Conservation (phyloP, 495 filamentous ascomycete genomes). For the Aspergillus conjunctus region DNA sequence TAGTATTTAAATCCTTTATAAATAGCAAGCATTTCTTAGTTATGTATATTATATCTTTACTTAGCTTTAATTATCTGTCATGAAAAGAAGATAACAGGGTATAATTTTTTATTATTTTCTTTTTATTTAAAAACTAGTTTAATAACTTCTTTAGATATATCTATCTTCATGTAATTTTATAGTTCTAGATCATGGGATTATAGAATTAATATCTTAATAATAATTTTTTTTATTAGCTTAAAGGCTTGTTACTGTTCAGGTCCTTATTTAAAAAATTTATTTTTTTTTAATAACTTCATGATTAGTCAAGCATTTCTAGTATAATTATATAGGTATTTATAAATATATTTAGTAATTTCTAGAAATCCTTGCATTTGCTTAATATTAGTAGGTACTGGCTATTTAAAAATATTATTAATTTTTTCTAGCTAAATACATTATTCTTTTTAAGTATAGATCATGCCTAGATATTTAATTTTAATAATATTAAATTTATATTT, state of each 20-base stretch:
- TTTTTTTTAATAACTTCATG: background rate
- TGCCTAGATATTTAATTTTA: too few species aligned
- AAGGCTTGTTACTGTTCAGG: background rate
- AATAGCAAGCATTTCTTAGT: background rate
- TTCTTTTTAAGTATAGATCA: background rate
- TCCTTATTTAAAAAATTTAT: background rate
- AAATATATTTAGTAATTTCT: slow-evolving; percentile 4
- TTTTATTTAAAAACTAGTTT: too few species aligned
- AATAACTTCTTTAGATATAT: too few species aligned
- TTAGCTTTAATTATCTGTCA: background rate
- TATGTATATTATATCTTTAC: slow-evolving; percentile 2
- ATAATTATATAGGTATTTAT: background rate
- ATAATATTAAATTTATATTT: too few species aligned
- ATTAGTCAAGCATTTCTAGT: background rate
- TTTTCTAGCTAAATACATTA: too few species aligned
- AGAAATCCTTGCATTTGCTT: background rate
- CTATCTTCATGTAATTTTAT: too few species aligned
- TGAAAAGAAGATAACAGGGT: too few species aligned
- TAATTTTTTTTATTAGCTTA: background rate
- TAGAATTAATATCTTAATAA: slow-evolving; percentile 1
- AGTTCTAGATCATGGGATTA: too few species aligned
- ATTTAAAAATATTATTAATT: too few species aligned
- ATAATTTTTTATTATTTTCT: background rate
- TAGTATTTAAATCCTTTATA: slow-evolving; percentile 5
- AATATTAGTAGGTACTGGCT: background rate